Base-by-base conservation (phyloP, 768 basidiomycete species). In the Termitomyces heimii region DNA sequence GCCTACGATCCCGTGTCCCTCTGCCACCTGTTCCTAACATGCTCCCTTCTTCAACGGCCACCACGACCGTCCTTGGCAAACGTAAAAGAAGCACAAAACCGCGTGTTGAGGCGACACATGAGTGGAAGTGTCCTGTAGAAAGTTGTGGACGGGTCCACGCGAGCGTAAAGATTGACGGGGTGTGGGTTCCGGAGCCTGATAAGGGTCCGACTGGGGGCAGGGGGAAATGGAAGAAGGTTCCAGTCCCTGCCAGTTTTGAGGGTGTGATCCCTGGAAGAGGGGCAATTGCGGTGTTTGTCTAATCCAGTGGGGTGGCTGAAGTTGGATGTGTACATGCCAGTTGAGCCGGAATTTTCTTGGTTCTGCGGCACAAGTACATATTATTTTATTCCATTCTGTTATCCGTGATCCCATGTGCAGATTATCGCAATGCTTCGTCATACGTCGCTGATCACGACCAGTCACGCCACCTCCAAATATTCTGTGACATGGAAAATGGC, bases 121-220 rank as follows among this genome's bases (percentile, higher is more conserved):
- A 81, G 63, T 91, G 85, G 85, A 62, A 45, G 16, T 91, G 88
- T 64, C 88, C 88, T 0, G 84, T 89, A 1, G 61, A 73, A 3
- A 76, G 76, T 1, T 91, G 88, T 64, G 78, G 71, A 10, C 68
- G 67, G 14, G 61, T 73, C 35, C 87, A 89, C 67, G 70, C 73
- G 12, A 88, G 86, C 60, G 75, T 86, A 34, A 75, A 79, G 58
- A 63, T 85, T 12, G 77, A 76, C 42, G 85, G 84, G 3, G 73
- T 71, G 55, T 91, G 88, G 87, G 74, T 70, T 37, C 80, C 78
- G 65, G 85, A 87, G 61, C 63, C 63, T 29, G 44, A 55, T 22
- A 44, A 50, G 28, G 32, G 28, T n/a, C 45, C 51, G 5, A 42
- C 37, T 6, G 53, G 37, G 47, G 56, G 45, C 40, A 60, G 53